Conservation (phyloP, 306 rosid species). For the Dryas octopetala region DNA sequence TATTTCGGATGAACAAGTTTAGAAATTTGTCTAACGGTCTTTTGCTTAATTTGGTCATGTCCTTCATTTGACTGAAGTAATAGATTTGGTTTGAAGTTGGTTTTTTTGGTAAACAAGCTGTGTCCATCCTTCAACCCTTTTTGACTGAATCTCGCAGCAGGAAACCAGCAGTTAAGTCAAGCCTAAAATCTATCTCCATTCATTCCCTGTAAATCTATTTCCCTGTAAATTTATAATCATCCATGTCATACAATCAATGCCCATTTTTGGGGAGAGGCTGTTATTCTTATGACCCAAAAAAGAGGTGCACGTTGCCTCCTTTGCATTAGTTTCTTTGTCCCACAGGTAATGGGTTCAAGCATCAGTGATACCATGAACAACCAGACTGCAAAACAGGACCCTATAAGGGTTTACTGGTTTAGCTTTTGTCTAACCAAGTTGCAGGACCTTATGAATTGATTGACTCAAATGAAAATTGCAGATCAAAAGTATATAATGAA, state of each 20-base stretch:
- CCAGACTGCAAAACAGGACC: not conserved
- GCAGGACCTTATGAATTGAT: not conserved
- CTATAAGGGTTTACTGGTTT: not conserved
- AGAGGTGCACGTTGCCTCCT: not conserved
- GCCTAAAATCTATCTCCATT: not conserved
- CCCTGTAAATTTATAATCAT: not conserved
- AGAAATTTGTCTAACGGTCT: conserved; percentile 4
- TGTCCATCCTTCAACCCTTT: not conserved
- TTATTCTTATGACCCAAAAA: not conserved
- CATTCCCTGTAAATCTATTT: not conserved
- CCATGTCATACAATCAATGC: not conserved
- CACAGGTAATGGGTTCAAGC: not conserved
- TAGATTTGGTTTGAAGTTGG: not conserved
- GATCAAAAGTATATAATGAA: not conserved
- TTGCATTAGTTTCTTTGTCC: not conserved
- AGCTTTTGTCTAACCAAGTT: not conserved
- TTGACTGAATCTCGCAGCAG: not conserved
- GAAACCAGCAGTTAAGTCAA: conserved; percentile 2
- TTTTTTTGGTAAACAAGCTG: conserved; percentile 8
- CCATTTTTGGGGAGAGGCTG: not conserved
- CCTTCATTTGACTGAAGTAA: not conserved
- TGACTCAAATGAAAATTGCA: not conserved
- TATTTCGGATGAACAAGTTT: conserved; percentile 16
- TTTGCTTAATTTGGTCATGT: conserved; percentile 15
- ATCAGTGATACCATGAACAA: not conserved